Evolutionary conservation across 2,329 filamentous ascomycete genomes (phyloP).

Genomic region (Diaporthe batatas): DNA sequence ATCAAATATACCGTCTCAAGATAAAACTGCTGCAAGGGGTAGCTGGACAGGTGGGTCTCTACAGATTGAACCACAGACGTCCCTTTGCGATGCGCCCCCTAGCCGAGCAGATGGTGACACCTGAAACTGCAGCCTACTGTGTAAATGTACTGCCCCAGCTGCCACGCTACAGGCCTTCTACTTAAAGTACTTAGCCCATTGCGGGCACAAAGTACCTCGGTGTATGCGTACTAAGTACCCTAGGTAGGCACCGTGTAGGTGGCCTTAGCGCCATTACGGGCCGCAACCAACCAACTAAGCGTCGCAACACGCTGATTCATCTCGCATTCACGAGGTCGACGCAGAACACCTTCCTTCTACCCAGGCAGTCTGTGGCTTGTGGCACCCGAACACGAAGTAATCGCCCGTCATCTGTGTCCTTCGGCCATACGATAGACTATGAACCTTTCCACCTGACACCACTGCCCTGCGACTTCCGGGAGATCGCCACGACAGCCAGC

Average conservation of each 20-base stretch:
- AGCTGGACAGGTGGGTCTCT: slow-evolving; percentile 12
- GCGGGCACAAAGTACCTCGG: background rate
- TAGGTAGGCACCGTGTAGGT: slow-evolving; percentile 18
- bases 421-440: slow-evolving; percentile 38
- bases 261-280: slow-evolving; percentile 27
- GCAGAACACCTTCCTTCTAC: slow-evolving; percentile 34
- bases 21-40: slow-evolving; percentile 15
- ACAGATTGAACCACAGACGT: slow-evolving; percentile 26
- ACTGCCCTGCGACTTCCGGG: slow-evolving; percentile 32
- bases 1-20: slow-evolving; percentile 22
- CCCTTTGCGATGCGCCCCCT: slow-evolving; percentile 11
- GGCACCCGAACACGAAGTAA: slow-evolving; percentile 36
- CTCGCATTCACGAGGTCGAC: slow-evolving; percentile 37
- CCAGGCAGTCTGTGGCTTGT: slow-evolving; percentile 16
- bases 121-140: slow-evolving; percentile 3
- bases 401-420: slow-evolving; percentile 14
- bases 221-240: too few species aligned
- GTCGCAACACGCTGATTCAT: slow-evolving; percentile 37
- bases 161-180: background rate
- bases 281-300: slow-evolving; percentile 18
- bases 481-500: slow-evolving; percentile 25
- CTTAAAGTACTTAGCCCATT: slow-evolving; percentile 17
- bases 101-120: slow-evolving; percentile 13
- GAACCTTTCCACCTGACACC: slow-evolving; percentile 35
- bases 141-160: slow-evolving; percentile 15